Percentiles rank a stretch among this genome's conserved stretches.
Evolutionary conservation across 2,329 filamentous ascomycete genomes (phyloP).

Genomic region (Bertia moriformis): DNA sequence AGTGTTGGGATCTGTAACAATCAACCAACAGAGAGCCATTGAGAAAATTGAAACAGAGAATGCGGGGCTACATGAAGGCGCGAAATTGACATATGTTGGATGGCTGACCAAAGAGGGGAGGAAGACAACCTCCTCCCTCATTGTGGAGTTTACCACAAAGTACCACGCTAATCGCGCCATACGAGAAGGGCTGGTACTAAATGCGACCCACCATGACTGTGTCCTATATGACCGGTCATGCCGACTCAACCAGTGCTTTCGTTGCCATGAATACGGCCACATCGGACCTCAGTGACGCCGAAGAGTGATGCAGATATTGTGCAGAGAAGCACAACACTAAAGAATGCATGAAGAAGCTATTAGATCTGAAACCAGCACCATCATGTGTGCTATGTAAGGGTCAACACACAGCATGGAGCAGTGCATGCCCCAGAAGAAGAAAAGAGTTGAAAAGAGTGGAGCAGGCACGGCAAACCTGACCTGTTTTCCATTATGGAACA

Average conservation of each 20-base stretch:
- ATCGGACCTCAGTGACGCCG: not conserved
- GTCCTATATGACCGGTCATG: not conserved
- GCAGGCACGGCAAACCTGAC: not conserved
- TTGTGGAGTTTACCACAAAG: not conserved
- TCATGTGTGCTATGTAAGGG: not conserved
- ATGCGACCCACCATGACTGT: not conserved
- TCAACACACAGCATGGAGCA: not conserved
- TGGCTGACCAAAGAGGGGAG: not conserved
- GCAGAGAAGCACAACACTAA: constrained; percentile 1
- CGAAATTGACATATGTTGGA: not conserved
- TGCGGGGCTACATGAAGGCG: not conserved
- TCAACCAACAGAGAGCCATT: not conserved
- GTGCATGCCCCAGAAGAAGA: not conserved
- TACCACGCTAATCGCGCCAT: not conserved
- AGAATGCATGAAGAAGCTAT: not conserved
- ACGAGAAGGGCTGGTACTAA: not conserved
- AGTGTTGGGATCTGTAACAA: too few relatives aligned
- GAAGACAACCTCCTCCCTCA: not conserved
- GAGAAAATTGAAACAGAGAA: not conserved
- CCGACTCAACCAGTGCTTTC: not conserved
- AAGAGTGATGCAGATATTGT: constrained; percentile 1
- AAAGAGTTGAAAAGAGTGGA: not conserved
- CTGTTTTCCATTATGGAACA: not conserved
- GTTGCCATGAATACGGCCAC: not conserved
- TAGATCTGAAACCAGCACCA: not conserved